Evolutionary conservation across 202 grass and related monocot genomes (phyloP), one percentile per base, ranked within the genome.

Genomic region (Elaeis oleifera): DNA sequence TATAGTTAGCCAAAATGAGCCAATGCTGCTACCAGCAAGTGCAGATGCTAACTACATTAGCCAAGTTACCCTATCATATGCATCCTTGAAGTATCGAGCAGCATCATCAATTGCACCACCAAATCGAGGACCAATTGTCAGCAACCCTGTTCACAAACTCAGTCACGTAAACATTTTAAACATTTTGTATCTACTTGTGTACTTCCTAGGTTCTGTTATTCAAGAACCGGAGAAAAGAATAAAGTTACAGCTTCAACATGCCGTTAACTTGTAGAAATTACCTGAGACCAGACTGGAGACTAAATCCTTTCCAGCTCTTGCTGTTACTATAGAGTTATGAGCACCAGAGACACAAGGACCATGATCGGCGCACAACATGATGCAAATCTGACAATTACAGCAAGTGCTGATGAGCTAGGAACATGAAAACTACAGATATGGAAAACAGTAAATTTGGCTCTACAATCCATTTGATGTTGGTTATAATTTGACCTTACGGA

Each of bases 71-170:
- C 72, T 92, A 58, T 97, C 94, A 78, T 59, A 97, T 56, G 92
- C 92, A 84, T 97, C 88, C 75, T 97, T 97, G 74, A 97, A 97
- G 72, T 92, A 97, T 70, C 92, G 72, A 65, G 88, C 88, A 16
- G 92, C 92, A 64, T 97, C 92, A 77, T 97, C 92, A 84, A 97
- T 97, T 74, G 92, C 92, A 73, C 92, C 92, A 77, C 92, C 92
- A 27, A 97, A 97, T 67, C 92, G 82, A 52, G 92, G 92, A 60
- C 88, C 92, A 73, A 97, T 97, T 63, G 92, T 97, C 58, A 97
- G 81, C 55, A 97, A 80, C 36, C 94, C 94, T 97, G 62, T 56
- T 64, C 36, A 44, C 44, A 55, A 59, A 25, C 25, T 27, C 28
- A 75, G 27, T 72, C 18, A 21, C 19, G 54, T 58, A 74, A 27